Evolutionary conservation across 1,139 yeast genomes (phyloP), one percentile per base, ranked within the genome.

Genomic region (Suhomyces kunorum): DNA sequence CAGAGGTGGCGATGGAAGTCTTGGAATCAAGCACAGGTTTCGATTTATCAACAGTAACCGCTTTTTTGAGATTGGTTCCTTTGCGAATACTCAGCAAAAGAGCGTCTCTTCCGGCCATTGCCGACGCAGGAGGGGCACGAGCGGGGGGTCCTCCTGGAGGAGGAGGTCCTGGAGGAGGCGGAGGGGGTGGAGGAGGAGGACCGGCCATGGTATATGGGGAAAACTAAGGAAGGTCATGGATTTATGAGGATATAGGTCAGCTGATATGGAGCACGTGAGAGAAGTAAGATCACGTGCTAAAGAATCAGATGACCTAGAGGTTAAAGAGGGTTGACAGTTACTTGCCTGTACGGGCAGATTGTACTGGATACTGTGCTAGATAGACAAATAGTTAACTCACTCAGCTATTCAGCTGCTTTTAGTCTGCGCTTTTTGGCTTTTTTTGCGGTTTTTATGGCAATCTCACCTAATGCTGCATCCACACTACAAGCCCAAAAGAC

Each of bases 11-110:
- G 11, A 49, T 46, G 1, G 63, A 54, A n/a, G 51, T 33, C 44
- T 67, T 67, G 11, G 63, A 45, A 35, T 68, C 76, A 15, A 71
- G 43, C n/a, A 70, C 32, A 1, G 78, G 78, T 36, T 63, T 64
- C 9, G 76, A 70, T 48, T 71, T 71, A 48, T 72, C 78, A 13
- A 71, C 68, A 1, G 77, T 72, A 26, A 63, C 67, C 2, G 96
- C 85, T 53, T 88, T 87, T 61, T 87, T 88, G 50, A 90, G 72
- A 40, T 56, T 68, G 48, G 73, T 69, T 14, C 97, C 98, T 53
- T 87, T 85, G 51, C 90, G 78, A 50, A 90, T 90, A 59, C 88
- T 96, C 25, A 92, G 88, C 28, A 90, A 70, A 36, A 90, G 70
- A 0, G 97, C 97, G 55, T 85, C 87, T 56, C 94, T 68, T 13